These are phyloP conservation scores for Nakaseomyces delphensis DNA, from an alignment of 1,139 yeast genomes.

Conservation along the genomic window DNA sequence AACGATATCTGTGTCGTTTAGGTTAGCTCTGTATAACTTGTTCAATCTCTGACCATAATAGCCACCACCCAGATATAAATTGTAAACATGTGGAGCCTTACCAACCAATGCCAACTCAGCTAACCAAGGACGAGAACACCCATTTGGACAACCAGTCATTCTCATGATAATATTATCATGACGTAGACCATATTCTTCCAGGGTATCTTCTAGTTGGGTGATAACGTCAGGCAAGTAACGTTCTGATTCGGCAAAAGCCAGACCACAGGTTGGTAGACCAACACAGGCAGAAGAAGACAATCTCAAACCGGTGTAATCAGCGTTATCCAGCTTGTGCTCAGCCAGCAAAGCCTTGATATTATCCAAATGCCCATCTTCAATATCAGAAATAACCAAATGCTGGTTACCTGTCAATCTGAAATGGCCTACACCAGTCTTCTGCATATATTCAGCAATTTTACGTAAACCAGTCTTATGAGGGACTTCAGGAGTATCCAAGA, in stretches of 20 bases:
- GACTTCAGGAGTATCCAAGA: constrained; percentile 82
- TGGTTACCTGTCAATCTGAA: constrained; percentile 95
- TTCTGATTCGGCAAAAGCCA: constrained; percentile 98
- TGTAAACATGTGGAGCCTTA: constrained; percentile 88
- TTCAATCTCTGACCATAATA: constrained; percentile 89
- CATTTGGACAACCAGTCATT: constrained; percentile 99
- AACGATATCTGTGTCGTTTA: constrained; percentile 84
- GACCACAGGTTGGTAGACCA: constrained; percentile 97
- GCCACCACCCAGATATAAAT: constrained; percentile 94
- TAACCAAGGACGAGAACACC: constrained; percentile 97
- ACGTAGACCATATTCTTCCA: constrained; percentile 88
- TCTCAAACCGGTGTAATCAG: constrained; percentile 75
- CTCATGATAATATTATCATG: constrained; percentile 95
- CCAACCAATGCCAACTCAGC: constrained; percentile 96
- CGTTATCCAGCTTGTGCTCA: constrained; percentile 74
- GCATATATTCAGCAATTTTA: constrained; percentile 64
- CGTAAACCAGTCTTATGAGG: constrained; percentile 86
- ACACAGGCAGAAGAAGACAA: constrained; percentile 95
- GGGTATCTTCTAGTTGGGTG: constrained; percentile 67
- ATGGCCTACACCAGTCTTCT: constrained; percentile 52
- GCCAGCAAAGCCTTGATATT: constrained; percentile 55
- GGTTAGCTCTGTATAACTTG: constrained; percentile 79
- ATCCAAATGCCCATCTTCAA: constrained; percentile 59
- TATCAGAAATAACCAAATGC: constrained; percentile 70
- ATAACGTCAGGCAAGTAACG: constrained; percentile 83